phyloP scores from a whole-genome alignment of 129 eudicot species.

The Flaveria ramosissima region DNA sequence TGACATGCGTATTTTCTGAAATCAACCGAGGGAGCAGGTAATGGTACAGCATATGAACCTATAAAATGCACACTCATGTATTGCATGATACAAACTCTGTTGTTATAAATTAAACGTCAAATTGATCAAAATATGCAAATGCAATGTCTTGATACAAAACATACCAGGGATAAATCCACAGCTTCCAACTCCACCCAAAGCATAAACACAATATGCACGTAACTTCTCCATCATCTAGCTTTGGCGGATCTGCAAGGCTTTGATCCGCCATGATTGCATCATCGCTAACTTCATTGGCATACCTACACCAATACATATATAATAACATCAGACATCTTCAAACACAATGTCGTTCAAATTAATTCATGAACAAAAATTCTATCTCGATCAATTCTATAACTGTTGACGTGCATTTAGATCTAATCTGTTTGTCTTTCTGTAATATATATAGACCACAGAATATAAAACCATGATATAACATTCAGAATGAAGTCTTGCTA shows the following conservation, averaged over 20 bases:
- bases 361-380: not conserved
- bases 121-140: not conserved
- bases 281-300: too few relatives aligned
- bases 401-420: too few relatives aligned
- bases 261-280: slow-evolving; percentile 42
- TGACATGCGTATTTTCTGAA: not conserved
- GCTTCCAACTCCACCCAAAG: slow-evolving; percentile 99
- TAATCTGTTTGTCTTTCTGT: too few relatives aligned
- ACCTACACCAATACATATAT: too few relatives aligned
- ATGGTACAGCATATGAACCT: not conserved
- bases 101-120: not conserved
- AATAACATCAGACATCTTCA: too few relatives aligned
- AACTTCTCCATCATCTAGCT: slow-evolving; percentile 85
- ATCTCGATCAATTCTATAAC: too few relatives aligned
- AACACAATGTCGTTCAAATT: not conserved
- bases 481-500: too few relatives aligned
- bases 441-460: too few relatives aligned
- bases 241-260: slow-evolving; percentile 88
- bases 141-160: slow-evolving; percentile 1
- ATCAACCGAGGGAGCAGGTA: not conserved
- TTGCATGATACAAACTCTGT: not conserved
- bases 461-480: too few relatives aligned
- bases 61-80: not conserved
- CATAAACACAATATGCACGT: slow-evolving; percentile 69
- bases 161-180: slow-evolving; percentile 83